Evolutionary conservation across 2,329 filamentous ascomycete species (phyloP).

Genomic region (Rhynchosporium graminicola): DNA sequence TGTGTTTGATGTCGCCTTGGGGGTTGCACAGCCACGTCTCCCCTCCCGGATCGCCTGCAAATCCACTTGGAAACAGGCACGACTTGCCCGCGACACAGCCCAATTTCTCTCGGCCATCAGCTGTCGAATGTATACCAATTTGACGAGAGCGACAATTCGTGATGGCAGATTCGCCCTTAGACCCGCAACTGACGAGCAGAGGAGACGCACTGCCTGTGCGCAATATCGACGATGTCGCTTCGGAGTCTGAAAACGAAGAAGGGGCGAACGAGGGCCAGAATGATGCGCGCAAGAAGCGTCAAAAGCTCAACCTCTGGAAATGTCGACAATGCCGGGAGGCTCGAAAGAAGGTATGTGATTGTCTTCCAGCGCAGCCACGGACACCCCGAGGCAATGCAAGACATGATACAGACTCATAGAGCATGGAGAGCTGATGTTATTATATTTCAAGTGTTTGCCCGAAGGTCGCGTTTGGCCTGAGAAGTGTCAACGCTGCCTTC

Average conservation of each 20-base stretch:
- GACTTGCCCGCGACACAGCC: background rate
- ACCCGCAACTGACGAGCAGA: constrained; percentile 4
- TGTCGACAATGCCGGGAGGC: constrained; percentile 27
- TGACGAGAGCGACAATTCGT: constrained; percentile 6
- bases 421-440: constrained; percentile 8
- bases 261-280: constrained; percentile 11
- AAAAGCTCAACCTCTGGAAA: constrained; percentile 26
- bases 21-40: background rate
- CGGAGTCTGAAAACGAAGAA: background rate
- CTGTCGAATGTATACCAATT: constrained; percentile 7
- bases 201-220: background rate
- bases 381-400: background rate
- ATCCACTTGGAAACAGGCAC: background rate
- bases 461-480: constrained; percentile 24
- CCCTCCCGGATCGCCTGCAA: background rate
- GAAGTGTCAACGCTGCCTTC: constrained; percentile 23
- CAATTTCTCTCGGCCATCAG: background rate
- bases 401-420: background rate
- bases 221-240: constrained; percentile 6
- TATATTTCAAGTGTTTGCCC: constrained; percentile 21
- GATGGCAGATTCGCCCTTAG: constrained; percentile 7
- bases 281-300: constrained; percentile 18
- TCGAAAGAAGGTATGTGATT: constrained; percentile 23
- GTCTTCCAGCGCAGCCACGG: background rate
- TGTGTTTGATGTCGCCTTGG: background rate